These are phyloP conservation scores for Acer campestre DNA, from an alignment of 345 rosid genomes.

Conservation along the genomic window DNA sequence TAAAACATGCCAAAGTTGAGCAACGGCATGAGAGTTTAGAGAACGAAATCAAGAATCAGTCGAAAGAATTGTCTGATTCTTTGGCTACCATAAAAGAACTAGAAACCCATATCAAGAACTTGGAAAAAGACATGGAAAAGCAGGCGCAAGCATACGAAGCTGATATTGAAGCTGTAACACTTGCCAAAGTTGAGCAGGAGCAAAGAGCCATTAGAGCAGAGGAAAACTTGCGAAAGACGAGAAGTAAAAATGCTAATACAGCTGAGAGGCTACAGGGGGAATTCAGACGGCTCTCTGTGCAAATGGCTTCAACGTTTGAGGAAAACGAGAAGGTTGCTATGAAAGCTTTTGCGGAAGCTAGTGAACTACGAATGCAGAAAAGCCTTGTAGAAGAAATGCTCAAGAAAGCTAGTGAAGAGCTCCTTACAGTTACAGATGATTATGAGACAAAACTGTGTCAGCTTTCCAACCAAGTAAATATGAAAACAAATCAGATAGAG, in stretches of 20 bases:
- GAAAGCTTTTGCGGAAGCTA: constrained; percentile 75
- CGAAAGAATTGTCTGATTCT: constrained; percentile 40
- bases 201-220: constrained; percentile 85
- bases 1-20: constrained; percentile 60
- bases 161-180: constrained; percentile 61
- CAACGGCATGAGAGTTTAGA: constrained; percentile 64
- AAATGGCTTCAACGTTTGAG: constrained; percentile 76
- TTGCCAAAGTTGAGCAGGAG: constrained; percentile 70
- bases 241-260: constrained; percentile 68
- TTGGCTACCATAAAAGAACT: constrained; percentile 36
- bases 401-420: constrained; percentile 54
- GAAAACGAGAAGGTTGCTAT: constrained; percentile 84
- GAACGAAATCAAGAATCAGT: constrained; percentile 33
- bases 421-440: constrained; percentile 43
- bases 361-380: constrained; percentile 60
- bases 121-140: constrained; percentile 79
- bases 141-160: constrained; percentile 56
- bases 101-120: constrained; percentile 35
- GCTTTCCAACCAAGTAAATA: constrained; percentile 47
- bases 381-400: constrained; percentile 63
- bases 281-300: constrained; percentile 66
- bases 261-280: constrained; percentile 90
- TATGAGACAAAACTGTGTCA: constrained; percentile 52
- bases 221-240: constrained; percentile 66
- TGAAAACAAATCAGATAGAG: constrained; percentile 49